A percentile compares a stretch with the other conserved stretches of the same genome.
Evolutionary conservation across 805 yeast genomes (phyloP).

Genomic region (Saturnispora diversa): DNA sequence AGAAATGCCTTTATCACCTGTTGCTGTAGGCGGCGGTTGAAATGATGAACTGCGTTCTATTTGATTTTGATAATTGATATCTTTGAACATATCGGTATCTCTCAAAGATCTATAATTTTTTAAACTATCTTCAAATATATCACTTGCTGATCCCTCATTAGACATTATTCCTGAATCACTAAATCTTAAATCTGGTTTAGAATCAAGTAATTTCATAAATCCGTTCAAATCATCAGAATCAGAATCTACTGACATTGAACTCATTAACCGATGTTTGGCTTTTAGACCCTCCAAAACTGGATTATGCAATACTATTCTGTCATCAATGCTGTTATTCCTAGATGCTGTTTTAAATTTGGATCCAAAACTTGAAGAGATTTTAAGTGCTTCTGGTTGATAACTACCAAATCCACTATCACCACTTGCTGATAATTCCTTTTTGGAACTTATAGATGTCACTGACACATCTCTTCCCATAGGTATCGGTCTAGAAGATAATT

Average conservation of each 20-base stretch:
- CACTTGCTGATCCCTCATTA: constrained; percentile 20
- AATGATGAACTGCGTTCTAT: constrained; percentile 2
- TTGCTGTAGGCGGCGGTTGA: constrained; percentile 9
- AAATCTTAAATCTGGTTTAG: constrained; percentile 31
- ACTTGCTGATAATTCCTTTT: constrained; percentile 5
- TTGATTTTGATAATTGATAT: background rate
- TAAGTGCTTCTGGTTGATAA: constrained; percentile 29
- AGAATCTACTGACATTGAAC: constrained; percentile 21
- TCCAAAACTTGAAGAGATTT: constrained; percentile 67
- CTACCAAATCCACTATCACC: constrained; percentile 8
- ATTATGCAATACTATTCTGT: constrained; percentile 14
- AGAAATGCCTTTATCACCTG: constrained; percentile 5
- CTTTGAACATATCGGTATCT: constrained; percentile 8
- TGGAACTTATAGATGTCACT: constrained; percentile 28
- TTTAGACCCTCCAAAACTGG: constrained; percentile 23
- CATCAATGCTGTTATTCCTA: constrained; percentile 26
- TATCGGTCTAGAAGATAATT: constrained; percentile 24
- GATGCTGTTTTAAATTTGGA: constrained; percentile 35
- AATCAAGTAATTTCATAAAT: constrained; percentile 30
- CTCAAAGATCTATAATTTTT: constrained; percentile 24
- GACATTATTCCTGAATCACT: constrained; percentile 13
- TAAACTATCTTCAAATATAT: constrained; percentile 24
- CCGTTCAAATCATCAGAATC: constrained; percentile 30
- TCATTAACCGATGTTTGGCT: constrained; percentile 19
- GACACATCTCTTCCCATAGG: constrained; percentile 39